A percentile compares a stretch with the other conserved stretches of the same genome.
phyloP scores from a whole-genome alignment of 345 rosid genomes.

The Erodium maritimum region DNA sequence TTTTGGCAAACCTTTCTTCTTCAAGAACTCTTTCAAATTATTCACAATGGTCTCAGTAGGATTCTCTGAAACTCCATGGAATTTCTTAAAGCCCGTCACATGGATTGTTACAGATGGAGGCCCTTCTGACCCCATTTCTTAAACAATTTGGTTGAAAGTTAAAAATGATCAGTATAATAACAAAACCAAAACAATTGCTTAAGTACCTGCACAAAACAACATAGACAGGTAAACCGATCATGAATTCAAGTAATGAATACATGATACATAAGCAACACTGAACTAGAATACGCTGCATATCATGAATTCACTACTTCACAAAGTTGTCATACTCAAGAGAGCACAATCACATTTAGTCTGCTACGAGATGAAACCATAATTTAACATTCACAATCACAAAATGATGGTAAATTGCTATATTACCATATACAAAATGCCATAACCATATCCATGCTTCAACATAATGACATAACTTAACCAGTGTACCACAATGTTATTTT shows the following conservation, averaged over 20 bases:
- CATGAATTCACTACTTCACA: not conserved
- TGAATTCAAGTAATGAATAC: not conserved
- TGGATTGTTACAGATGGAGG: slow-evolving; percentile 64
- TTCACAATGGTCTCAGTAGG: slow-evolving; percentile 74
- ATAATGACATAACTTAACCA: too few species aligned
- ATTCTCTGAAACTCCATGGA: slow-evolving; percentile 95
- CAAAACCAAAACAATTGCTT: slow-evolving; percentile 7
- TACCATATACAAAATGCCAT: too few species aligned
- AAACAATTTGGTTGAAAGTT: too few species aligned
- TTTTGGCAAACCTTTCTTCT: slow-evolving; percentile 58
- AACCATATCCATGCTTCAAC: too few species aligned
- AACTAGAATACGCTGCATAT: not conserved
- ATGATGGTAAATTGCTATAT: too few species aligned
- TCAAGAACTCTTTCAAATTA: slow-evolving; percentile 55
- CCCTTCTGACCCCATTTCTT: slow-evolving; percentile 89
- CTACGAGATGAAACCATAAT: too few species aligned
- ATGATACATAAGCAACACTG: not conserved
- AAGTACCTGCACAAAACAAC: slow-evolving; percentile 15
- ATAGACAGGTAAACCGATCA: slow-evolving; percentile 9
- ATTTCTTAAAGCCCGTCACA: slow-evolving; percentile 91
- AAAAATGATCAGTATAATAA: too few species aligned
- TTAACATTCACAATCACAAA: too few species aligned
- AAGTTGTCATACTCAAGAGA: too few species aligned
- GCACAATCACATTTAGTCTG: too few species aligned
- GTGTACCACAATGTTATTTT: too few species aligned